Evolutionary conservation across 768 basidiomycete genomes (phyloP).

Genomic region (Lentinula detonsa): DNA sequence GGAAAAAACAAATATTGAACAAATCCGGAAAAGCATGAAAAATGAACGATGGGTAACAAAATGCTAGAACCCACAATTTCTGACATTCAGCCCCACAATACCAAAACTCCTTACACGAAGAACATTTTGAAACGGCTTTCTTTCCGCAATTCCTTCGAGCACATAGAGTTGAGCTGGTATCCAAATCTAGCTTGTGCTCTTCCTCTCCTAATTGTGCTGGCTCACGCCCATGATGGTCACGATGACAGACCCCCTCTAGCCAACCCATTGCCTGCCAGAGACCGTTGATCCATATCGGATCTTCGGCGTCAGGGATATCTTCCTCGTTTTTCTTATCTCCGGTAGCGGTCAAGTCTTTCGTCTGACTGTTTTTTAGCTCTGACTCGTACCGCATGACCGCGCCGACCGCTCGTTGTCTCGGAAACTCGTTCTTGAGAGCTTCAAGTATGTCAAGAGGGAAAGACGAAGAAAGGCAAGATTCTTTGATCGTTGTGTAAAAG

Average conservation of each 20-base stretch:
- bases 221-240: not conserved
- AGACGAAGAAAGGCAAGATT: not conserved
- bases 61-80: not conserved
- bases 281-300: conserved; percentile 1
- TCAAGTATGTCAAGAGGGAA: not conserved
- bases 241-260: not conserved
- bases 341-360: not conserved
- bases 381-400: not conserved
- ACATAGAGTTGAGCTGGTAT: not conserved
- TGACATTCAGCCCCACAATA: conserved; percentile 3
- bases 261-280: conserved; percentile 2
- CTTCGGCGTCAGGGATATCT: not conserved
- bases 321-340: not conserved
- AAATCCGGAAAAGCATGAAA: not conserved
- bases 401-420: not conserved
- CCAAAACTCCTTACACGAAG: not conserved
- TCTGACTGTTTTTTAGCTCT: not conserved
- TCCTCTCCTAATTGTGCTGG: not conserved
- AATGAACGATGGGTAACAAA: not conserved
- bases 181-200: not conserved
- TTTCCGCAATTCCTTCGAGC: not conserved
- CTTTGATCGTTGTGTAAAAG: not conserved
- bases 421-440: not conserved
- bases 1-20: too few species aligned
- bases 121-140: not conserved